Base-by-base conservation (phyloP, 2,329 filamentous ascomycete genomes). In the Fusarium torulosum region DNA sequence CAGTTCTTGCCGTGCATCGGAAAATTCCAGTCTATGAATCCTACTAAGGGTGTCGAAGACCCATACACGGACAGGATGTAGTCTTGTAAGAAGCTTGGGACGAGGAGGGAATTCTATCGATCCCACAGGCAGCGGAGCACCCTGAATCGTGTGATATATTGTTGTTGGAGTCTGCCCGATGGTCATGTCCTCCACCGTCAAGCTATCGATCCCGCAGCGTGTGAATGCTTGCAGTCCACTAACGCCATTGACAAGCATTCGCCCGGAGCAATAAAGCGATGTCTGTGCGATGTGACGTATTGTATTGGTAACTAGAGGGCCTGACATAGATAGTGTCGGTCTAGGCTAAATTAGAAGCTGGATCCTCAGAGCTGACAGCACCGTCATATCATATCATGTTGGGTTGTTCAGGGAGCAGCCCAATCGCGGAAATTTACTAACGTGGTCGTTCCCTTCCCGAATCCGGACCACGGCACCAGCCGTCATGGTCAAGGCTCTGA, bases 321-420 rank as follows among this genome's bases (percentile, higher is more conserved):
- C 51, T 46, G 56, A 45, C 44, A 65, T 44, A 63, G 35, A 53
- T 63, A 59, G 52, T 53, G 59, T 53, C 44, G 29, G 53, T 23
- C 37, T 49, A 45, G 53, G 41, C 53, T 46, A 54, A 54, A 49
- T 61, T 46, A 55, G 54, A 66, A 57, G 55, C 52, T 60, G 60
- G 56, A 57, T 58, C 50, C 57, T 38, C 51, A 53, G 51, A n/a
- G 27, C 27, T 29, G 27, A 29, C 27, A 29, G 35, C 54, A 66
- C 69, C 59, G 52, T 68, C 69, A 62, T 74, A 61, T 73, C 71
- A 73, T 71, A 71, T 74, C 70, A 72, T 73, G 25, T 37, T 29
- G 17, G 17, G 46, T 46, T 27, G 29, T 63, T 50, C 65, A 61
- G 45, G 57, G 63, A 59, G 23, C 43, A 69, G 50, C 49, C 66